phyloP scores from a whole-genome alignment of 2,329 filamentous ascomycete genomes.

The Alternaria brassicicola region DNA sequence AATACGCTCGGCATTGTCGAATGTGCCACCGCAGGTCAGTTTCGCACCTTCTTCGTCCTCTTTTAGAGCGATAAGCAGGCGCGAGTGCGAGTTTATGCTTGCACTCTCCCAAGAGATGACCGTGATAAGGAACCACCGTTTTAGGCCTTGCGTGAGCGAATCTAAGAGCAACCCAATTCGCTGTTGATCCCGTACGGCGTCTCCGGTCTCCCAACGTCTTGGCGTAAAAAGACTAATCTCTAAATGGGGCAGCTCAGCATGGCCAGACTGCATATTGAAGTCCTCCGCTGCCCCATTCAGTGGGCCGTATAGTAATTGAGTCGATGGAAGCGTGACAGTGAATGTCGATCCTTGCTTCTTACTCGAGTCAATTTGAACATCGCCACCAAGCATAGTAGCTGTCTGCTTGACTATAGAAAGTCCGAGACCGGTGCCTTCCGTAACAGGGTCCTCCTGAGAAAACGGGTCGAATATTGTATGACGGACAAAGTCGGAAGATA shows the following conservation, averaged over 20 bases:
- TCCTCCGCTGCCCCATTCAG: background rate
- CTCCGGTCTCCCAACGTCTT: background rate
- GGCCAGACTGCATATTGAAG: background rate
- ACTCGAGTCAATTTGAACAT: conserved; percentile 4
- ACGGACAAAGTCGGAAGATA: conserved; percentile 5
- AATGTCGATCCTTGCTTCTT: conserved; percentile 8
- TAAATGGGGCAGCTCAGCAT: background rate
- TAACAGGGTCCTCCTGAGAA: conserved; percentile 8
- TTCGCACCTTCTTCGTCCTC: conserved; percentile 1
- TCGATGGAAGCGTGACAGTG: conserved; percentile 1
- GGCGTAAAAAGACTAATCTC: conserved; percentile 5
- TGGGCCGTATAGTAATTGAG: background rate
- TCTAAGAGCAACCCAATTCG: background rate
- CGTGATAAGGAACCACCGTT: conserved; percentile 3
- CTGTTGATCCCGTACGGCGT: background rate
- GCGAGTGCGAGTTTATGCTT: background rate
- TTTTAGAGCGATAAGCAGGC: conserved; percentile 1
- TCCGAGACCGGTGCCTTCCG: conserved; percentile 10
- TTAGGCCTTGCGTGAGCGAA: conserved; percentile 1
- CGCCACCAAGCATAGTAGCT: background rate
- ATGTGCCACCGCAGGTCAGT: background rate
- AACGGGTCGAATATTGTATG: conserved; percentile 11
- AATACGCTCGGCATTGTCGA: background rate
- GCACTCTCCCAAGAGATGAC: conserved; percentile 2
- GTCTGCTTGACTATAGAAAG: conserved; percentile 14